phyloP scores from a whole-genome alignment of 1,284 basidiomycete genomes.

The Amylostereum chailletii region DNA sequence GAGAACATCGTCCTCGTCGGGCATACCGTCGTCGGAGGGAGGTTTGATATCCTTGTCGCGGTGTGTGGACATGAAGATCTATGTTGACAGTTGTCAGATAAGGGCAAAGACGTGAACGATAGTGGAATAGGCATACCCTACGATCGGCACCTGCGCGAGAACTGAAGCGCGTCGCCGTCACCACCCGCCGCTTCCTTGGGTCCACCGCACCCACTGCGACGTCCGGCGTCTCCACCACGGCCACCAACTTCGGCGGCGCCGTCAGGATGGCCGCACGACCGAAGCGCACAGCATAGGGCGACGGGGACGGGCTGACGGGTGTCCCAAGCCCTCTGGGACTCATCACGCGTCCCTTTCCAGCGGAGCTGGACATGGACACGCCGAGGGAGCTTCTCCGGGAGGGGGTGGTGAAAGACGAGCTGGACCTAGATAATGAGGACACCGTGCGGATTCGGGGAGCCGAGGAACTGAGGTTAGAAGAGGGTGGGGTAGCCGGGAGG shows the following conservation, averaged over 20 bases:
- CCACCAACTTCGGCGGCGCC: slow-evolving; percentile 71
- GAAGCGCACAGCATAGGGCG: slow-evolving; percentile 38
- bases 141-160: slow-evolving; percentile 72
- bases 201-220: slow-evolving; percentile 78
- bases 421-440: slow-evolving; percentile 39
- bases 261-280: slow-evolving; percentile 67
- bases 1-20: slow-evolving; percentile 21
- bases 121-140: slow-evolving; percentile 37
- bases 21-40: slow-evolving; percentile 16
- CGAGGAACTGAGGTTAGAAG: slow-evolving; percentile 17
- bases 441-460: slow-evolving; percentile 27
- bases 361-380: slow-evolving; percentile 15
- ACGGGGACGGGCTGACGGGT: slow-evolving; percentile 32
- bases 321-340: slow-evolving; percentile 33
- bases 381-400: slow-evolving; percentile 37
- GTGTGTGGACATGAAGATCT: slow-evolving; percentile 79
- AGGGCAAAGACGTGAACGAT: not conserved
- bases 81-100: not conserved
- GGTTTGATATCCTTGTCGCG: slow-evolving; percentile 37
- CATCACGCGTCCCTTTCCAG: slow-evolving; percentile 8
- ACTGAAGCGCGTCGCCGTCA: slow-evolving; percentile 81
- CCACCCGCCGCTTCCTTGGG: slow-evolving; percentile 70
- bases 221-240: slow-evolving; percentile 75
- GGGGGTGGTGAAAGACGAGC: slow-evolving; percentile 36
- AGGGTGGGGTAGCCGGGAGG: slow-evolving; percentile 15